phyloP scores from a whole-genome alignment of 2,329 filamentous ascomycete species.

The Calycina herbarum region DNA sequence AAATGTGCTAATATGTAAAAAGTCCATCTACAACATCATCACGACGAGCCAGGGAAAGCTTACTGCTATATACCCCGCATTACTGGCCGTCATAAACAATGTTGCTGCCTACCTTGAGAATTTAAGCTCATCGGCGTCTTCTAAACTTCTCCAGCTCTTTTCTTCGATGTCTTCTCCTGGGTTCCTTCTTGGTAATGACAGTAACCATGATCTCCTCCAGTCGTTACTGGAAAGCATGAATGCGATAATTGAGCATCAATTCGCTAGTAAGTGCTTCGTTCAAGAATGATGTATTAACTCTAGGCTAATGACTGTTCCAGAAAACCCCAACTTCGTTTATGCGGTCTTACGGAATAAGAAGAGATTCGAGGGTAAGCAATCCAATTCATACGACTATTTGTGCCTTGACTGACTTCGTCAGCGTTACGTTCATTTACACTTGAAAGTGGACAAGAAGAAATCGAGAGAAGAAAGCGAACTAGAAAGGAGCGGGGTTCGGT shows the following conservation, averaged over 20 bases:
- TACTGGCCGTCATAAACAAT: conserved; percentile 92
- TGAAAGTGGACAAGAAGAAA: conserved; percentile 87
- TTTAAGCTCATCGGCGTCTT: conserved; percentile 71
- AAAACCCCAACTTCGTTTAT: conserved; percentile 80
- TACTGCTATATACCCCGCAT: conserved; percentile 86
- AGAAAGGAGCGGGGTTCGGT: conserved; percentile 59
- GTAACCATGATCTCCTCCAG: conserved; percentile 77
- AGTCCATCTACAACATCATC: conserved; percentile 91
- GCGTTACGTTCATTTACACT: conserved; percentile 84
- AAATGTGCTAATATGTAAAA: conserved; percentile 28
- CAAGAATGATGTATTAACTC: neutral
- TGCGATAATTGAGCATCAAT: conserved; percentile 86
- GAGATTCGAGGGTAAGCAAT: conserved; percentile 62
- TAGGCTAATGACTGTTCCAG: conserved; percentile 35
- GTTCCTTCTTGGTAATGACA: conserved; percentile 89
- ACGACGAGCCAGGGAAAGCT: conserved; percentile 88
- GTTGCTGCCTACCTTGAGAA: conserved; percentile 81
- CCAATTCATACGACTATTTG: neutral
- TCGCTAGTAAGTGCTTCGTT: conserved; percentile 58
- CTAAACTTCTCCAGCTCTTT: conserved; percentile 84
- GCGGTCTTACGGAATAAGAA: conserved; percentile 77
- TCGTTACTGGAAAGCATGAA: conserved; percentile 88
- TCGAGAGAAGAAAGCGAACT: conserved; percentile 74
- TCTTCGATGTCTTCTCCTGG: conserved; percentile 90
- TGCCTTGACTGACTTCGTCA: conserved; percentile 10